Percentiles rank a stretch among this genome's conserved stretches.
Evolutionary conservation across 192 early-diverging fungal species (phyloP).

Genomic region (Thamnidium elegans): DNA sequence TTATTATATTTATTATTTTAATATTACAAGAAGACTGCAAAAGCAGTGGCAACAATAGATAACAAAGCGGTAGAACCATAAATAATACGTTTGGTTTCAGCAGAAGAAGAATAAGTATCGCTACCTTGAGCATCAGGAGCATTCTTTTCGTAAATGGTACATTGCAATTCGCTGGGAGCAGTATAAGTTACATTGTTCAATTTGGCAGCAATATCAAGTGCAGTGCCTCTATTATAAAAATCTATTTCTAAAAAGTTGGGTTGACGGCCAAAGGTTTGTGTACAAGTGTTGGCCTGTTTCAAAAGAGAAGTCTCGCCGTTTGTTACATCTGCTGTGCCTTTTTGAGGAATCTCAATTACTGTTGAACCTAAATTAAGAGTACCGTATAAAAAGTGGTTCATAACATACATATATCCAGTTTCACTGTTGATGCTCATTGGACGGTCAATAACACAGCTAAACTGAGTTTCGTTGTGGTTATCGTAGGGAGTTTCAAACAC

Average conservation of each 20-base stretch:
- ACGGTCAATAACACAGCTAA: slow-evolving; percentile 58
- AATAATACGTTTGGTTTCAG: neutral
- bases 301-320: slow-evolving; percentile 52
- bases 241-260: slow-evolving; percentile 75
- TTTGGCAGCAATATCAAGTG: slow-evolving; percentile 23
- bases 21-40: slow-evolving; percentile 4
- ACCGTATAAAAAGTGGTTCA: slow-evolving; percentile 75
- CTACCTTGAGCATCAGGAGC: neutral
- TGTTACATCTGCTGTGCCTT: slow-evolving; percentile 45
- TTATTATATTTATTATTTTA: too few relatives aligned
- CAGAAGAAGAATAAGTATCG: neutral
- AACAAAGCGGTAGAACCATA: neutral
- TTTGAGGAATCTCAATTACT: slow-evolving; percentile 50
- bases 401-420: slow-evolving; percentile 52
- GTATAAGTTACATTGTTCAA: slow-evolving; percentile 30
- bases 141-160: neutral
- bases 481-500: slow-evolving; percentile 73
- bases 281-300: slow-evolving; percentile 56
- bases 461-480: slow-evolving; percentile 44
- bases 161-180: neutral
- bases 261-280: slow-evolving; percentile 40
- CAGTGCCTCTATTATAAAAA: slow-evolving; percentile 64
- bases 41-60: slow-evolving; percentile 7
- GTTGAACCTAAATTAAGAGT: slow-evolving; percentile 33
- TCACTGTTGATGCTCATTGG: slow-evolving; percentile 36